phyloP scores from a whole-genome alignment of 129 eudicot species.

The Glebionis coronaria region DNA sequence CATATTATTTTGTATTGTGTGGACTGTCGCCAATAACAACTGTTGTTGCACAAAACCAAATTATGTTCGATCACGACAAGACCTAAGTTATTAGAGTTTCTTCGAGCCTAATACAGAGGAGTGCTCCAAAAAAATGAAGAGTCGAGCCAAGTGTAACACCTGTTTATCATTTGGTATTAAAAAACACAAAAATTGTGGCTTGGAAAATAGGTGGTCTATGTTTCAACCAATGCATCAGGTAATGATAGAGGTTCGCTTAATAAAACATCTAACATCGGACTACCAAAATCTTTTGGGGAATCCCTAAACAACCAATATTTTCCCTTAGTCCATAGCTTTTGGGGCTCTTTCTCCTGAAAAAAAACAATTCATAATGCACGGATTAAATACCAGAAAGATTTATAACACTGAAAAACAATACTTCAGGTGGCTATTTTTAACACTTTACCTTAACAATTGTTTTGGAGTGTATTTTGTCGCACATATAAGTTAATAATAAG shows the following conservation, averaged over 20 bases:
- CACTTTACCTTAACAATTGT: not conserved
- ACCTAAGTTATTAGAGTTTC: too few species aligned
- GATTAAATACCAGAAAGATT: not conserved
- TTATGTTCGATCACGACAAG: too few species aligned
- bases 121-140: too few species aligned
- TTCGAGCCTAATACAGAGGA: too few species aligned
- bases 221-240: slow-evolving; percentile 82
- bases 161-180: too few species aligned
- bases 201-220: slow-evolving; percentile 82
- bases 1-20: too few species aligned
- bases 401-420: not conserved
- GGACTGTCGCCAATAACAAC: too few species aligned
- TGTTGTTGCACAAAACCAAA: too few species aligned
- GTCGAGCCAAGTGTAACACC: too few species aligned
- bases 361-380: not conserved
- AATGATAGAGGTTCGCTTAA: slow-evolving; percentile 50
- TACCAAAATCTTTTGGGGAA: slow-evolving; percentile 58
- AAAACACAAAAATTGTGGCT: too few species aligned
- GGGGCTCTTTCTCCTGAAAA: slow-evolving; percentile 85
- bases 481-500: too few species aligned
- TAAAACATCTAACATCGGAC: slow-evolving; percentile 90
- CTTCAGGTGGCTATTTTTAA: not conserved
- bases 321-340: slow-evolving; percentile 91
- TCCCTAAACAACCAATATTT: slow-evolving; percentile 74
- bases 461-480: not conserved